Evolutionary conservation across 805 yeast species (phyloP), one percentile per base, ranked within the genome.

Genomic region (Schizosaccharomyces lindneri): DNA sequence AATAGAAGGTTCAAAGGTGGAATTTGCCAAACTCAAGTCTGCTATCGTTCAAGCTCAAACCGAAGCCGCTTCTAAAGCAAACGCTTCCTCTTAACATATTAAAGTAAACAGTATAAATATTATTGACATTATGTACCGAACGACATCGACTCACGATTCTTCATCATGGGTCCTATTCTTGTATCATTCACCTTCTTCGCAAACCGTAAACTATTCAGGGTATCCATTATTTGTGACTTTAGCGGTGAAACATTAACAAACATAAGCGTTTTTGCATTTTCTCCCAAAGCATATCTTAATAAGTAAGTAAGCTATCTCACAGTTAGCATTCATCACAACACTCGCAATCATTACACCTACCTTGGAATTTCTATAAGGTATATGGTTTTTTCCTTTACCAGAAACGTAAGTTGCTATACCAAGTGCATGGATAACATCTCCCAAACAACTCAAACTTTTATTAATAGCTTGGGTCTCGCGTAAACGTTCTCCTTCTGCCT

Each of bases 391-490:
- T 13, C 70, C 69, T 55, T 21, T 24, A 17, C 19, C 27, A 24
- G 66, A 64, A 31, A 69, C 68, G 11, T 70, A 68, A 55, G 68
- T 69, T 15, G 62, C 39, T n/a, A 72, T 68, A 64, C 81, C 80
- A 48, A 87, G 74, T 0, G 90, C 81, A 65, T 79, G 76, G 11
- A 90, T 89, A 1, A 90, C 98, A 71, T 88, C 95, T 2, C 96
- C 95, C n/a, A 90, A 74, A 62, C 89, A 79, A 65, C 96, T 85
- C 60, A 90, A 75, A 7, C 96, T 87, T 70, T 81, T 85, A 71
- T 90, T 90, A 63, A 90, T 90, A 7, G 88, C 80, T 67, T 85
- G 90, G 0, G 97, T 89, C 70, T 90, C 98, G 65, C 79, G 79
- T 32, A 90, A 73, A 60, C 97, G 72, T 15, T 82, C 85, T 0